Evolutionary conservation across 768 basidiomycete genomes (phyloP), one percentile per base, ranked within the genome.

Genomic region (Termitomyces sp.): DNA sequence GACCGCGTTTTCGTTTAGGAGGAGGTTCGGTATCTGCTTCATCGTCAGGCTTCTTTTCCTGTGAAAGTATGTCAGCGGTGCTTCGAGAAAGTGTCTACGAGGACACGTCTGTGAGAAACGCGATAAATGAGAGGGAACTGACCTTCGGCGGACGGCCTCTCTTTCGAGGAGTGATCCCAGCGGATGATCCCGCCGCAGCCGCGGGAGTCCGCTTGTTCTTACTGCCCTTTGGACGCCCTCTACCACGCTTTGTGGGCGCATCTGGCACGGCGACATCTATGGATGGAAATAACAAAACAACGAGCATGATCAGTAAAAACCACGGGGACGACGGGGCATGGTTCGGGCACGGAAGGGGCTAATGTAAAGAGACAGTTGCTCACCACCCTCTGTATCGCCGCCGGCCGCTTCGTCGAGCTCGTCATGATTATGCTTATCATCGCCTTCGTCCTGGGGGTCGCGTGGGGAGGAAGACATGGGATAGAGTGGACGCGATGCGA

Each of bases 151-250:
- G 85, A 60, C 85, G 78, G 31, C 85, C 86, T 60, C 86, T 77
- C 73, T 86, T 86, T 71, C 75, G 76, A 44, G 72, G 75, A 39
- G 66, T 55, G 13, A 69, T 54, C 15, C 76, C 65, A 20, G 73
- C 60, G 12, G 76, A 61, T 7, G 77, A 64, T 49, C 68, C 64
- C 35, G 70, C 67, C 20, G 72, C 60, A 42, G 71, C 64, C 44
- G 70, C 58, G 27, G 71, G 62, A 7, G 70, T 54, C 58, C 79
- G 80, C 75, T 84, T 78, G 70, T 84, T 82, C 75, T 90, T 94
- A 71, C 89, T 91, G 63, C 93, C 93, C 70, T 87, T 91, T 57
- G 94, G 94, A 60, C 94, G 84, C 51, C 94, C 94, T 44, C 94
- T 82, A 65, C 89, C 85, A 64, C 93, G 85, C 76, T 92, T 94